Evolutionary conservation across 202 grass and related monocot genomes (phyloP), one percentile per base, ranked within the genome.

Genomic region (Zoysia matrella): DNA sequence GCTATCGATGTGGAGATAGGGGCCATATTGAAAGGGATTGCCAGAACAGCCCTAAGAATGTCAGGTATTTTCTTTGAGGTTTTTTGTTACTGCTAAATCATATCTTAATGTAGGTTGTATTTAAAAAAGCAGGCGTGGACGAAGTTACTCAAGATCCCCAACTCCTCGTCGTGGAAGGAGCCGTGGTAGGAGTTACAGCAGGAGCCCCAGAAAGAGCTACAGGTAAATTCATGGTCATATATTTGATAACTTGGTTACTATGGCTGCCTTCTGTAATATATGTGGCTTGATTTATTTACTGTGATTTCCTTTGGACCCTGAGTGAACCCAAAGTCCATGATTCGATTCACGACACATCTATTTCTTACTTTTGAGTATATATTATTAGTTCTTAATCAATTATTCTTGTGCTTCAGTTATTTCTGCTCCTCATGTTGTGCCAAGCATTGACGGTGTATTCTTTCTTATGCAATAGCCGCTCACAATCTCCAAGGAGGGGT

Each of bases 1-100:
- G 96, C 81, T 99, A 99, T 64, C 93, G 93, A 4, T 99, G 96
- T 76, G 96, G 96, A 22, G 96, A 92, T 43, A 82, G 93, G 39
- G 96, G 92, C 8, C 96, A 96, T 47, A 90, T 96, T 57, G 96
- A 96, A 92, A 95, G 91, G 55, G 92, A 99, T 60, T 99, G 96
- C 16, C 89, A 87, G 75, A 99, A 99, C 84, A 95, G 96, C 74
- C 96, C 96, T 73, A 98, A 92, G 67, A 87, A 82, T 45, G 77
- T 90, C 15, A 91, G 43, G 96, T 96, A 84, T 47, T 18, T 70
- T 60, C 43, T 64, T 15, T 70, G 64, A 66, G 60, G 3, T 82
- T 61, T 72, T 13, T 56, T 82, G 43, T 49, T 56, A 56, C 54
- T 15, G 52, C 10, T 69, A 48, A 47, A 82, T 49, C 82, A 68